These are phyloP conservation scores for Aspergillus calidoustus DNA, from an alignment of 2,329 filamentous ascomycete genomes.

Conservation along the genomic window DNA sequence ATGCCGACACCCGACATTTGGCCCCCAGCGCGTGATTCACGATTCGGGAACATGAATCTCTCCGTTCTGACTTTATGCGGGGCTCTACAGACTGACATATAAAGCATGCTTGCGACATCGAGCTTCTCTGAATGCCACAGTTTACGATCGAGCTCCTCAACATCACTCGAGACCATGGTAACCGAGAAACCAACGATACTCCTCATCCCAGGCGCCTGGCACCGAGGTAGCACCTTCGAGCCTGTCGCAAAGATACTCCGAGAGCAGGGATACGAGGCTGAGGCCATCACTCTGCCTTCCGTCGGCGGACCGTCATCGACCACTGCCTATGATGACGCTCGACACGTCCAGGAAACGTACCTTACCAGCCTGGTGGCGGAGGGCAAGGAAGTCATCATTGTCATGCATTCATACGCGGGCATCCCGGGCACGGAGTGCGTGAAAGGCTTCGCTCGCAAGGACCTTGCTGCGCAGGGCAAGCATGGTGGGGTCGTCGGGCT, in stretches of 20 bases:
- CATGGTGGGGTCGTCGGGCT: background rate
- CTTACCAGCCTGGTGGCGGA: background rate
- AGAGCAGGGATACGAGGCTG: background rate
- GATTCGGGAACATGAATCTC: background rate
- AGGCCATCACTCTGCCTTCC: background rate
- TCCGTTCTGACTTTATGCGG: background rate
- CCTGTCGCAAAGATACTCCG: background rate
- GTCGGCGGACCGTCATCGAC: background rate
- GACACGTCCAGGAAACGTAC: background rate
- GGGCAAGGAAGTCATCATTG: background rate
- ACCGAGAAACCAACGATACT: background rate
- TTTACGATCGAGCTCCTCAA: background rate
- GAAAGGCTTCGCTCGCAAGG: background rate
- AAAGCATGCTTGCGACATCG: background rate
- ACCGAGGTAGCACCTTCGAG: background rate
- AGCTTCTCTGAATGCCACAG: background rate
- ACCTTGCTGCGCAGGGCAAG: background rate
- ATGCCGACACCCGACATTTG: background rate
- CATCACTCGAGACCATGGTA: background rate
- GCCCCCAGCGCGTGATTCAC: background rate
- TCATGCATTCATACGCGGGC: constrained; percentile 3
- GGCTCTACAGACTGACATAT: background rate
- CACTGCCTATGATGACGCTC: background rate
- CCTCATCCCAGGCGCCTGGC: constrained; percentile 1
- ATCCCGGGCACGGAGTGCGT: constrained; percentile 1